Percentiles rank a stretch among this genome's conserved stretches.
phyloP scores from a whole-genome alignment of 495 filamentous ascomycete species.

The Venustampulla echinocandica region DNA sequence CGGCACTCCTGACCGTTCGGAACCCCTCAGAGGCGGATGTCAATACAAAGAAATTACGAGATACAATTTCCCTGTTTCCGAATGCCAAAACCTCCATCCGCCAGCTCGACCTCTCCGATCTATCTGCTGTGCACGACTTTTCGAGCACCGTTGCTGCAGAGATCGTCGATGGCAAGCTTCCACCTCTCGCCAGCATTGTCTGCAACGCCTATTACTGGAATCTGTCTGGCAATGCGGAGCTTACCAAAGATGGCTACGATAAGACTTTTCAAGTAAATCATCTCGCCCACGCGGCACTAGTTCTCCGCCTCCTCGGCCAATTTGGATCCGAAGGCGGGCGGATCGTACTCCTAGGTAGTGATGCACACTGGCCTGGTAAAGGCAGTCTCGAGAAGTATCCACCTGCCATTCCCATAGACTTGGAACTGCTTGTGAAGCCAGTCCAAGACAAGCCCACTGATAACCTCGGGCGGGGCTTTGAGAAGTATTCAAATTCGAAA shows the following conservation, averaged over 20 bases:
- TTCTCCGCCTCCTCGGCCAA: slow-evolving; percentile 34
- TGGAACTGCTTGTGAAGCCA: slow-evolving; percentile 21
- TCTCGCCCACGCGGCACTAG: slow-evolving; percentile 34
- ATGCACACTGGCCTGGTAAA: slow-evolving; percentile 32
- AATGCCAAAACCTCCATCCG: neutral
- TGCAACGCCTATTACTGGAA: slow-evolving; percentile 41
- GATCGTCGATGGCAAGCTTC: slow-evolving; percentile 27
- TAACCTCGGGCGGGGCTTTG: slow-evolving; percentile 32
- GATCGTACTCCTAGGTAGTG: slow-evolving; percentile 34
- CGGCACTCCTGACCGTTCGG: slow-evolving; percentile 34
- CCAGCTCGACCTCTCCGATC: neutral
- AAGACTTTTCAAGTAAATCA: slow-evolving; percentile 38
- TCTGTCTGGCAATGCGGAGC: slow-evolving; percentile 26
- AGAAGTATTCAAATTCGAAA: slow-evolving; percentile 37
- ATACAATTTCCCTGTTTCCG: slow-evolving; percentile 20
- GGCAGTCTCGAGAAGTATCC: slow-evolving; percentile 31
- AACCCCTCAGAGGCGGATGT: slow-evolving; percentile 30
- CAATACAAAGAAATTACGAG: slow-evolving; percentile 34
- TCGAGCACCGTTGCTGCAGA: slow-evolving; percentile 18
- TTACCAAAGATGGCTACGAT: slow-evolving; percentile 35
- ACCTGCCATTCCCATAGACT: slow-evolving; percentile 22
- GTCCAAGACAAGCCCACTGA: slow-evolving; percentile 11
- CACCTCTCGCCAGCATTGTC: slow-evolving; percentile 31
- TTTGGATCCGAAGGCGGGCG: slow-evolving; percentile 34
- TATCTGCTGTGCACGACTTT: neutral